phyloP scores from a whole-genome alignment of 495 filamentous ascomycete genomes.

The Daldinia grandis region DNA sequence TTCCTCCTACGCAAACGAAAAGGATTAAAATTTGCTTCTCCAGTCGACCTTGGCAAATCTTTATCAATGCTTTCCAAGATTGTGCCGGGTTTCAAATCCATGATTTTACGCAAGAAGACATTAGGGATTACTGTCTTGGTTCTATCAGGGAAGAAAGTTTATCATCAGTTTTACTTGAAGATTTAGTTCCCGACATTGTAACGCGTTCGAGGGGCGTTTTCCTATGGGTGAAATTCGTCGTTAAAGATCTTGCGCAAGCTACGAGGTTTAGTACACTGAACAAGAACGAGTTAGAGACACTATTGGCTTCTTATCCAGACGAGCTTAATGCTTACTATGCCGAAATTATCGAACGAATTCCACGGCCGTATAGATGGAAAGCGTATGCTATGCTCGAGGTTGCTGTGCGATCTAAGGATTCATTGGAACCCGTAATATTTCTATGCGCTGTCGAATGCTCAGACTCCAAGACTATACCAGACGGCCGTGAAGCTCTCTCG shows the following conservation, averaged over 20 bases:
- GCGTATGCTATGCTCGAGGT: conserved; percentile 26
- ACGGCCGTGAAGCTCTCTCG: not conserved
- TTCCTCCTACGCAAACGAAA: not conserved
- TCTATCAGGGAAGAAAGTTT: conserved; percentile 9
- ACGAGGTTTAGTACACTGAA: not conserved
- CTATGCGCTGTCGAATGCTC: conserved; percentile 13
- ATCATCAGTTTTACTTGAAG: conserved; percentile 7
- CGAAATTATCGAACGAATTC: conserved; percentile 25
- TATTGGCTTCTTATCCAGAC: conserved; percentile 17
- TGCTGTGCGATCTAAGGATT: conserved; percentile 1
- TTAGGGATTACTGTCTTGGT: conserved; percentile 34
- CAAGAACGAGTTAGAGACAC: not conserved
- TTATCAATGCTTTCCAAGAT: conserved; percentile 1
- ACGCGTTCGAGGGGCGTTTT: conserved; percentile 28
- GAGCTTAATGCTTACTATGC: conserved; percentile 29
- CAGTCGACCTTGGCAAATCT: conserved; percentile 31
- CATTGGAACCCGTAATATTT: not conserved
- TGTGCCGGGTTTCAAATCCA: conserved; percentile 26
- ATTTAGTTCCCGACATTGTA: conserved; percentile 23
- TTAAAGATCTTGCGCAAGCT: conserved; percentile 22
- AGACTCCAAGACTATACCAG: not conserved
- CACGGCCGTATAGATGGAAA: conserved; percentile 10
- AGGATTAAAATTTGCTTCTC: conserved; percentile 30
- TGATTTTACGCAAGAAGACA: conserved; percentile 31
- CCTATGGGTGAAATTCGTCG: conserved; percentile 38